Evolutionary conservation across 2,329 filamentous ascomycete species (phyloP), one percentile per base, ranked within the genome.

Genomic region (Penicillium freii): DNA sequence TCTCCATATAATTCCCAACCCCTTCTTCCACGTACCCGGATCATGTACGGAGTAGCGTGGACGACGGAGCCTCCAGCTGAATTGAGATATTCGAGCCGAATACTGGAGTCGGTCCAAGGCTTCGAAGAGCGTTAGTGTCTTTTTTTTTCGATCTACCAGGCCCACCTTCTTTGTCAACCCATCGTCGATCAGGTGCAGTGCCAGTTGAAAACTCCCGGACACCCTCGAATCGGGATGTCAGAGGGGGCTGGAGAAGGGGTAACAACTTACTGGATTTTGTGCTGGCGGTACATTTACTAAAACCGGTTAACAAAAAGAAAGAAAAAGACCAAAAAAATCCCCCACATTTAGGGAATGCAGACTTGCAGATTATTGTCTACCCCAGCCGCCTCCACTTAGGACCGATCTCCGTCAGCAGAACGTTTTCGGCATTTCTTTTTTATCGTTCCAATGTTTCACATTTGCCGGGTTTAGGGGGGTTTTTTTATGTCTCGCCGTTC

Each of bases 351-450:
- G 6, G 25, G 36, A 36, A 31, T 61, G 25, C 38, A 43, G 38
- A 48, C 51, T 54, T 23, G 23, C 23, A 23, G 23, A 23, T 4
- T 23, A 50, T 54, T 36, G 52, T 42, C 53, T 9, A n/a, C 54
- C 36, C 57, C 61, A 56, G 58, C 47, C 23, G 56, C 46, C 51
- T 58, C 62, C 62, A 65, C 62, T 39, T 40, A 19, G 44, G 31
- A 57, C 60, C 46, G 60, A 60, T 62, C 61, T 52, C 56, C 53
- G 39, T 60, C 57, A 56, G 43, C 57, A 54, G 54, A 62, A 61
- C 58, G 58, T 61, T 63, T 65, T 57, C 58, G 62, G 58, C 61
- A 66, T 58, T 62, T 62, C 58, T 47, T 57, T 39, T 39, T 58
- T 49, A 33, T 33, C 31, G 39, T 9, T 13, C 21, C 21, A 21